Evolutionary conservation across 1,139 yeast species (phyloP).

Genomic region (Saccharomyces hybrid): DNA sequence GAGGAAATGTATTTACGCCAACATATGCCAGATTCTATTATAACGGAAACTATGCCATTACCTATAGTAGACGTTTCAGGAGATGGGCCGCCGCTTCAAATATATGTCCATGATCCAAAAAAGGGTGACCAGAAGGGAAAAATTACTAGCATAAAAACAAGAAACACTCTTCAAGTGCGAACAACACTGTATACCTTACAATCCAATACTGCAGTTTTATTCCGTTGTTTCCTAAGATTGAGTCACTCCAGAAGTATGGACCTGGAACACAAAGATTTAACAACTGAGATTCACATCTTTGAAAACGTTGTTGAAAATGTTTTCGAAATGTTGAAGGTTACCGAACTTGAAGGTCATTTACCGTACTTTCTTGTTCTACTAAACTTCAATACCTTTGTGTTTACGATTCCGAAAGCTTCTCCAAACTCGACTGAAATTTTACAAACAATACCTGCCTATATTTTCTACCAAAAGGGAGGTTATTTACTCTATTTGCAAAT

Average conservation of each 20-base stretch:
- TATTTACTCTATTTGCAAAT: constrained; percentile 26
- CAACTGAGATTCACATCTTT: constrained; percentile 25
- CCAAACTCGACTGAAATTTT: constrained; percentile 26
- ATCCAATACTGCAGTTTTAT: constrained; percentile 37
- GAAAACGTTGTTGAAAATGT: constrained; percentile 20
- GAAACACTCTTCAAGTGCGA: constrained; percentile 53
- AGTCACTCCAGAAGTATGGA: constrained; percentile 23
- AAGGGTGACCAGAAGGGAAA: constrained; percentile 34
- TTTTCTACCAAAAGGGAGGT: constrained; percentile 44
- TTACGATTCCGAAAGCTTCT: constrained; percentile 26
- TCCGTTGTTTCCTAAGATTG: constrained; percentile 28
- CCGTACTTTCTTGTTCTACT: constrained; percentile 30
- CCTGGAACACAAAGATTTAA: constrained; percentile 13
- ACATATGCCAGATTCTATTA: constrained; percentile 41
- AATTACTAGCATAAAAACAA: constrained; percentile 46
- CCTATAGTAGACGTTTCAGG: constrained; percentile 13
- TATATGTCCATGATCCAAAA: constrained; percentile 24
- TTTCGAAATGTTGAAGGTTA: constrained; percentile 18
- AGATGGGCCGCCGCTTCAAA: constrained; percentile 32
- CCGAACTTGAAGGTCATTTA: constrained; percentile 14
- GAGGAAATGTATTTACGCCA: constrained; percentile 52
- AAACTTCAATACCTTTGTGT: constrained; percentile 25
- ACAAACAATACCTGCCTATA: constrained; percentile 40
- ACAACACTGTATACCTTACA: constrained; percentile 44
- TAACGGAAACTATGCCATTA: constrained; percentile 39